Conservation (phyloP, 805 yeast species). For the Candida arabinofermentans region DNA sequence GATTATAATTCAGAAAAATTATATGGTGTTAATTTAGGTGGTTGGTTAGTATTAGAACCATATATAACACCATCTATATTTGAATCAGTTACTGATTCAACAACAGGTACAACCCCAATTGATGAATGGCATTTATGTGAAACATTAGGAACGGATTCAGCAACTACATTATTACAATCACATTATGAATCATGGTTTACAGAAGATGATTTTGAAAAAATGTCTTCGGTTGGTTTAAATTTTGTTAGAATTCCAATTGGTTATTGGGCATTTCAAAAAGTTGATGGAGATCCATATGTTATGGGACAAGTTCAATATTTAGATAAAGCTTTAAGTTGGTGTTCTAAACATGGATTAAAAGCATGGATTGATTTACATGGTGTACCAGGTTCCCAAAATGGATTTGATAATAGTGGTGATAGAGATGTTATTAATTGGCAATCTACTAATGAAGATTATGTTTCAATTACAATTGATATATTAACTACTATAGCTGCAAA, state of each 20-base stretch:
- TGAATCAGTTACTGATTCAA: constrained; percentile 38
- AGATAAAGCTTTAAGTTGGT: constrained; percentile 78
- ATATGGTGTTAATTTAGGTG: constrained; percentile 80
- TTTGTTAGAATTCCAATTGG: constrained; percentile 90
- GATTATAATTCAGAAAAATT: constrained; percentile 26
- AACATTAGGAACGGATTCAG: constrained; percentile 56
- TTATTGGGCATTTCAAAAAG: constrained; percentile 80
- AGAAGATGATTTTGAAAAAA: constrained; percentile 63
- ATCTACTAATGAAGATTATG: constrained; percentile 36
- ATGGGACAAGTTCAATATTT: constrained; percentile 73
- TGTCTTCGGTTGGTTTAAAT: constrained; percentile 65
- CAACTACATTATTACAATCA: constrained; percentile 44
- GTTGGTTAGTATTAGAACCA: constrained; percentile 88
- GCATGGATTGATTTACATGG: constrained; percentile 95
- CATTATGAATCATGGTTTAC: constrained; percentile 83
- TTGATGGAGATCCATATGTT: constrained; percentile 77
- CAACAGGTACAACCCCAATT: constrained; percentile 50
- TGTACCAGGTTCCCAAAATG: constrained; percentile 96
- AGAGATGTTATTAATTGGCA: constrained; percentile 62
- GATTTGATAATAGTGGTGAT: constrained; percentile 90
- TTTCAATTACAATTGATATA: constrained; percentile 51
- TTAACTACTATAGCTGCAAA: constrained; percentile 51
- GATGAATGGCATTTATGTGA: constrained; percentile 77
- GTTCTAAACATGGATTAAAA: constrained; percentile 52
- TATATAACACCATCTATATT: constrained; percentile 80